Percentiles rank a stretch among this genome's conserved stretches.
Evolutionary conservation across 2,329 filamentous ascomycete genomes (phyloP).

Genomic region (Fusarium dlaminii): DNA sequence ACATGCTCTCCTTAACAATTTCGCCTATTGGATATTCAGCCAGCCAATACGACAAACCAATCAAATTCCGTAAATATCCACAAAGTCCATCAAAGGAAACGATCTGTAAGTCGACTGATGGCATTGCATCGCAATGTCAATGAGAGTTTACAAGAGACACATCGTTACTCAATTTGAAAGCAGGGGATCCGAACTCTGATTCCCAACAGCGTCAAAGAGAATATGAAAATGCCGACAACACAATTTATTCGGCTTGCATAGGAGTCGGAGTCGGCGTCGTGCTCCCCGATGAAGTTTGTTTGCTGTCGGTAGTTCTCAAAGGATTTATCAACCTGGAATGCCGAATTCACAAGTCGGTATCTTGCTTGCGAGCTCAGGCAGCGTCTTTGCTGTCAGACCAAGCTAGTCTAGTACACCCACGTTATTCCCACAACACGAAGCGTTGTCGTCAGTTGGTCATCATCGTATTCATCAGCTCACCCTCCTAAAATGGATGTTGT

Average conservation of each 20-base stretch:
- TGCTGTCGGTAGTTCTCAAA: background rate
- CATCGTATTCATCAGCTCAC: conserved; percentile 23
- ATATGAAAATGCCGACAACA: background rate
- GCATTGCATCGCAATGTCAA: background rate
- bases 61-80: background rate
- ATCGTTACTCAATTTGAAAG: conserved; percentile 3
- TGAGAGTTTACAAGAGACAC: background rate
- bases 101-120: background rate
- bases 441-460: conserved; percentile 25
- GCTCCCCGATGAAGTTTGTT: conserved; percentile 3
- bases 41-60: background rate
- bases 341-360: background rate
- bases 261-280: conserved; percentile 6
- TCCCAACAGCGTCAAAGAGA: background rate
- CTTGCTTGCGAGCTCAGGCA: background rate
- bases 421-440: conserved; percentile 18
- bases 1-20: background rate
- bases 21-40: background rate
- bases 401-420: background rate
- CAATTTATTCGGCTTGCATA: background rate
- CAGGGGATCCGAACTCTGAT: conserved; percentile 5
- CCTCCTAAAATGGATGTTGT: background rate
- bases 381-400: background rate
- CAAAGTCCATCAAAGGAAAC: background rate
- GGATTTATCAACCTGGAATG: background rate